A percentile compares a stretch with the other conserved stretches of the same genome.
These are phyloP conservation scores for Tolypocladium amazonense DNA, from an alignment of 2,329 filamentous ascomycete species.

Conservation along the genomic window DNA sequence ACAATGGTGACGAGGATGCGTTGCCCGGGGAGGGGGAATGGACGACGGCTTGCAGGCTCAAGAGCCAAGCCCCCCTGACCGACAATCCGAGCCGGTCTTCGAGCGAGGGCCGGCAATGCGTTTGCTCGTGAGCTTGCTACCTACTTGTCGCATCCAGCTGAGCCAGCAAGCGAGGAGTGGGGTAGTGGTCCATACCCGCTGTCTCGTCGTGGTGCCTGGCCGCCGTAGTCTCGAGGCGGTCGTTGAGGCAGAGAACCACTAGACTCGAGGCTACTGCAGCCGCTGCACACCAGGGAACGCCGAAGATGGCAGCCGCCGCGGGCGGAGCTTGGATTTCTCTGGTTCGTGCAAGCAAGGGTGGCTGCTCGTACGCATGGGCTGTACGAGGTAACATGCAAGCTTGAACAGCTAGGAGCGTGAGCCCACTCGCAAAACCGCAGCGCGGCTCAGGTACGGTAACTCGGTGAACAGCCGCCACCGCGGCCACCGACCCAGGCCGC, in stretches of 20 bases:
- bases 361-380: not conserved
- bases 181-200: not conserved
- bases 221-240: no score
- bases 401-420: not conserved
- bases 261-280: not conserved
- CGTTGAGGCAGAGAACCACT: not conserved
- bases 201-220: not conserved
- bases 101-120: not conserved
- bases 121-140: not conserved
- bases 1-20: not conserved
- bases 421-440: not conserved
- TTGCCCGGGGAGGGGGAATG: not conserved
- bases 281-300: not conserved
- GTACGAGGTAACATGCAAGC: not conserved
- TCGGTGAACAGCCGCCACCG: not conserved
- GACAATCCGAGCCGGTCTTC: not conserved
- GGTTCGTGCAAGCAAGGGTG: not conserved
- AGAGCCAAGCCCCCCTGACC: not conserved
- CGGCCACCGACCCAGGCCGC: no score
- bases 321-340: not conserved
- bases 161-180: not conserved
- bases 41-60: not conserved
- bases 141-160: not conserved
- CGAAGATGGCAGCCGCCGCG: not conserved
- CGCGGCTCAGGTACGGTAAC: not conserved